Evolutionary conservation across 2,329 filamentous ascomycete genomes (phyloP), one percentile per base, ranked within the genome.

Genomic region (Lecanoromycetidae sp.): DNA sequence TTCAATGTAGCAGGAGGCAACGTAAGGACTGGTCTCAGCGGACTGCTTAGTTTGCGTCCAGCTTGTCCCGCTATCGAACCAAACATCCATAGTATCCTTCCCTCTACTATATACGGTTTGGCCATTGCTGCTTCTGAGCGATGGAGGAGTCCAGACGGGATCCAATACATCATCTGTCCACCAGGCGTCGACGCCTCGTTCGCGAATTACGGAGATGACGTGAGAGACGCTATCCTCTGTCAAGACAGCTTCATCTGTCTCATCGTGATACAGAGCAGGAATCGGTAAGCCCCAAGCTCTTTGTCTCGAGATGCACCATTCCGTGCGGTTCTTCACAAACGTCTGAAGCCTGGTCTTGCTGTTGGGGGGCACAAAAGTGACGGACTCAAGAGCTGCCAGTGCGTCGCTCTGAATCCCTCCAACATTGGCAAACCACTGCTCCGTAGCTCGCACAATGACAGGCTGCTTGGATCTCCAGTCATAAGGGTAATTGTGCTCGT

Each of bases 261-360:
- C 71, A 9, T 68, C 66, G 55, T 84, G 76, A 61, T 93, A 95
- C 0, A 98, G 67, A 1, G 87, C 87, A 12, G 91, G 91, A 48
- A 98, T 98, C 0, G 91, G 91, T 4, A 98, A 87, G 55, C 91
- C 91, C 91, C 91, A 98, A 10, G 87, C 83, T 41, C 91, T 80
- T 64, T 98, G 91, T 37, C 91, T 79, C 4, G 91, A 98, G 56
- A 98, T 95, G 61, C 91, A 98, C 91, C 91, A 98, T 63, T 98
- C 90, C 57, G 79, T 94, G 42, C 91, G 78, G 19, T 85, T 84
- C 58, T 82, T 80, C 25, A 98, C 72, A 58, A 96, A 98, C 61
- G 84, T 87, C 58, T 86, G 78, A 4, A 98, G 71, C 23, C 91
- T 76, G 5, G 76, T 75, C 54, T 76, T 79, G 5, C 88, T 87